Percentiles rank a stretch among this genome's conserved stretches.
Conservation (phyloP, 1,139 yeast genomes). For the Sugiyamaella castrensis region DNA sequence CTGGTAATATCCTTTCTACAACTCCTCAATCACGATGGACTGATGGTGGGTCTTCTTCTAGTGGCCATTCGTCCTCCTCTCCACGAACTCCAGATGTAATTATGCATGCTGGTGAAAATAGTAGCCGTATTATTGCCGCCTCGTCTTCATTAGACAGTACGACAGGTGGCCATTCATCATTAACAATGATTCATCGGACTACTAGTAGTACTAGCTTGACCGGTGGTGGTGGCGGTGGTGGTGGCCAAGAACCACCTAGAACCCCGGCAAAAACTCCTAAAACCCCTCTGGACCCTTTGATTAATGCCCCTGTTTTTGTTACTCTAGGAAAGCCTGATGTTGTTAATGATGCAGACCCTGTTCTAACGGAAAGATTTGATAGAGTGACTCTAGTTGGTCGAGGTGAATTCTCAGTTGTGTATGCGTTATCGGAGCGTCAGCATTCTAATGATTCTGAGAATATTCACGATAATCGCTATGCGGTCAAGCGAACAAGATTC, state of each 20-base stretch:
- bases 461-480: conserved; percentile 45
- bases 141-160: conserved; percentile 2
- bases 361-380: conserved; percentile 52
- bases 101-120: conserved; percentile 12
- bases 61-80: conserved; percentile 23
- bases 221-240: background rate
- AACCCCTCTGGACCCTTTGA: conserved; percentile 23
- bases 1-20: conserved; percentile 12
- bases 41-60: conserved; percentile 26
- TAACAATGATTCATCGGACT: conserved; percentile 13
- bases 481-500: conserved; percentile 78
- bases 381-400: conserved; percentile 69
- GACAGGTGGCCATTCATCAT: conserved; percentile 7
- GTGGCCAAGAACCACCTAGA: conserved; percentile 15
- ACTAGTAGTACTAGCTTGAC: conserved; percentile 6
- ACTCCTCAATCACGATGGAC: conserved; percentile 28
- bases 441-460: conserved; percentile 3
- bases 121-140: background rate
- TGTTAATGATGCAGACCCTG: conserved; percentile 17
- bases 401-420: conserved; percentile 90
- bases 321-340: conserved; percentile 13
- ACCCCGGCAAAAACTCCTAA: conserved; percentile 29
- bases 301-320: conserved; percentile 6
- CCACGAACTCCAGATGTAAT: conserved; percentile 28
- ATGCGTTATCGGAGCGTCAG: conserved; percentile 35